Evolutionary conservation across 768 basidiomycete species (phyloP), one percentile per base, ranked within the genome.

Genomic region (Tylopilus plumbeoviolaceoides): DNA sequence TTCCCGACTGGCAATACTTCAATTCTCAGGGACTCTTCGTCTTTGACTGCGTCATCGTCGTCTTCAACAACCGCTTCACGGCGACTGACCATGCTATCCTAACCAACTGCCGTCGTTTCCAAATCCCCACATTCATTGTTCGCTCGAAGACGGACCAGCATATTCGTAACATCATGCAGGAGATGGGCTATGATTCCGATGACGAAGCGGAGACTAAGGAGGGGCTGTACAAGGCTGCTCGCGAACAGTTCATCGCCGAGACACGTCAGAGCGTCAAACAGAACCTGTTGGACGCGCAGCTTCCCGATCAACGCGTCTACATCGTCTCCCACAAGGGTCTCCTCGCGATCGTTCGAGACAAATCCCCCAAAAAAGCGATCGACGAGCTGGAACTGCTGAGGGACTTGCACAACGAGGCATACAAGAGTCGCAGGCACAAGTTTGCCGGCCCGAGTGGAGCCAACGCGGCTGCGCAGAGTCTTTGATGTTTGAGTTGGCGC

Each of bases 1-100:
- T 71, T 44, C 63, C 69, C 18, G 70, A 69, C 47, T 73, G 70
- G 70, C 63, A 70, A 35, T 74, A 73, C 53, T 73, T 74, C 54
- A 71, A 71, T 31, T 61, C 67, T 11, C 69, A 73, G 43, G 72
- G 72, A 11, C 63, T 73, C 30, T 73, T 64, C 46, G 60, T 70
- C 50, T 73, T 73, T 49, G 71, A 74, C 43, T 66, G 62, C 23
- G 56, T 74, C 55, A 50, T 73, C 47, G 60, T 73, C 23, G 51
- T 73, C 11, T 67, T 71, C 61, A 66, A 69, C 48, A 64, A 59
- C 41, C 71, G 72, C 0, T 70, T 73, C 51, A 71, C 68, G 5
- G 56, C 58, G 55, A 73, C 72, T 12, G 72, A 72, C 53, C 62
- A 70, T 14, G 71, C 71, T 5, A 69, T 73, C 33, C 51, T 73